Conservation (phyloP, 306 rosid species). For the Citrullus mucosospermus region DNA sequence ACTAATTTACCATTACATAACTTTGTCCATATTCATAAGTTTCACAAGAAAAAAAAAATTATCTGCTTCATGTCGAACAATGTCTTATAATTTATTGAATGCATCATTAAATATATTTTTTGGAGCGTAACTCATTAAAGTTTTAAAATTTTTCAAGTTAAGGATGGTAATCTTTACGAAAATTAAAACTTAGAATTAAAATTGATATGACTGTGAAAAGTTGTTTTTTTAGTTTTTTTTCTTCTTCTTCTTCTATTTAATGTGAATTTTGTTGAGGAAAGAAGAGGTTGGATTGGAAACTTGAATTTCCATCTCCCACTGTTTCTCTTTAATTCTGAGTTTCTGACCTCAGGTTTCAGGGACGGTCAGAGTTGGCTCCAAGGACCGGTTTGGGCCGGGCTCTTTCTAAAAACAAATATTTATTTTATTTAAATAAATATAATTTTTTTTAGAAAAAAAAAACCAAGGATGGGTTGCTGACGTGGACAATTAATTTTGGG, state of each 20-base stretch:
- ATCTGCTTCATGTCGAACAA: too few relatives aligned
- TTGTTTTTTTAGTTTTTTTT: not conserved
- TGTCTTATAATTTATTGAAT: too few relatives aligned
- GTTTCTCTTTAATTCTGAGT: not conserved
- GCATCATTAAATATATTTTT: too few relatives aligned
- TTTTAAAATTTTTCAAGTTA: too few relatives aligned
- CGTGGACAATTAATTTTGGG: constrained; percentile 3
- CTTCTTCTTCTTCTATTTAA: not conserved
- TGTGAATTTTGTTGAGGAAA: not conserved
- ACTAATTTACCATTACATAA: too few relatives aligned
- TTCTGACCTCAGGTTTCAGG: not conserved
- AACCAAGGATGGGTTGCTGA: not conserved
- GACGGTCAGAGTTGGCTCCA: not conserved
- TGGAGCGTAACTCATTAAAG: too few relatives aligned
- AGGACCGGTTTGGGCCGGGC: not conserved
- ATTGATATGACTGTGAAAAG: too few relatives aligned
- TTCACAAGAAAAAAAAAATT: too few relatives aligned
- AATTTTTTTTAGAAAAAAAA: too few relatives aligned
- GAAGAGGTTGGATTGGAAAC: not conserved
- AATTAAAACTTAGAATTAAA: too few relatives aligned
- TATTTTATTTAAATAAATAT: not conserved
- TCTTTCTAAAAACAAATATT: not conserved
- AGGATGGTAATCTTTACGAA: too few relatives aligned
- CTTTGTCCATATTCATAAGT: too few relatives aligned
- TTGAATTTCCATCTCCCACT: not conserved